Conservation (phyloP, 768 basidiomycete genomes). For the Lentinula lateritia region DNA sequence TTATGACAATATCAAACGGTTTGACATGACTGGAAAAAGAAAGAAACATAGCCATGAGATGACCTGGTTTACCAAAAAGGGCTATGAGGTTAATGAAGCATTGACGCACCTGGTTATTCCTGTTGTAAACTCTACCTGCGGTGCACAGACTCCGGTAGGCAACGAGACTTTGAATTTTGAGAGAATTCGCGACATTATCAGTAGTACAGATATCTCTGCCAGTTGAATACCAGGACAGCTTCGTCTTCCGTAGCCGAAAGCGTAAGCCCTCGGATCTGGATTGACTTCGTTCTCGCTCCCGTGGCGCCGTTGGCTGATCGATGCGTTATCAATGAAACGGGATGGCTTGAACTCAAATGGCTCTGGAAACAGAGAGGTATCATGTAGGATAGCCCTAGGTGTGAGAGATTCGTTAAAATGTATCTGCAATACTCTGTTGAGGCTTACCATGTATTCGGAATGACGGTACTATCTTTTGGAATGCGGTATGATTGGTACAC, state of each 20-base stretch:
- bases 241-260: constrained; percentile 28
- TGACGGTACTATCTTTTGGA: constrained; percentile 37
- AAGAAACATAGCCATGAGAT: background rate
- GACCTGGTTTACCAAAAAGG: background rate
- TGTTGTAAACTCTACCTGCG: constrained; percentile 21
- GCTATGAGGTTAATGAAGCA: background rate
- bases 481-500: constrained; percentile 38
- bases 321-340: constrained; percentile 19
- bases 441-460: constrained; percentile 42
- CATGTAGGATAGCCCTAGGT: constrained; percentile 38
- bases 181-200: constrained; percentile 26
- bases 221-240: constrained; percentile 28
- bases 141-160: constrained; percentile 8
- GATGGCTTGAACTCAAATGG: constrained; percentile 34
- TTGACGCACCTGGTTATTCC: constrained; percentile 25
- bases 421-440: background rate
- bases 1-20: constrained; percentile 13
- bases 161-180: constrained; percentile 21
- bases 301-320: background rate
- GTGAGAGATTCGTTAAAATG: no score
- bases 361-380: constrained; percentile 33
- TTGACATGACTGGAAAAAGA: constrained; percentile 12
- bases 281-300: constrained; percentile 10
- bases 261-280: constrained; percentile 25
- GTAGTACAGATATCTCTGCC: constrained; percentile 24